A percentile compares a stretch with the other conserved stretches of the same genome.
Conservation (phyloP, 192 early-diverging fungal species). For the Gonapodya prolifera region DNA sequence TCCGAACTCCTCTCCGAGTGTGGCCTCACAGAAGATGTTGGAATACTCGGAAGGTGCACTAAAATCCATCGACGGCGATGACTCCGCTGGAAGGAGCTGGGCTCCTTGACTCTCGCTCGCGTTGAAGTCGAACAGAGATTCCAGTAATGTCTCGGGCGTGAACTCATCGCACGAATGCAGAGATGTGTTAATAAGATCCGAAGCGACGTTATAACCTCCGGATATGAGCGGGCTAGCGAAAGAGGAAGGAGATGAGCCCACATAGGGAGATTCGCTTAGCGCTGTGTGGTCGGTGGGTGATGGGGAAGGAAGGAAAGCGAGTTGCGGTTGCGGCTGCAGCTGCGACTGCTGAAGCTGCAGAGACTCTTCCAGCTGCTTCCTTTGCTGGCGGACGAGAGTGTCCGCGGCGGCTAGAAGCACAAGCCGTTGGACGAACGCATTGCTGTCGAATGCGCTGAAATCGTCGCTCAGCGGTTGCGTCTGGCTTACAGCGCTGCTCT, state of each 20-base stretch:
- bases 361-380: background rate
- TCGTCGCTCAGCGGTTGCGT: background rate
- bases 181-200: too few relatives aligned
- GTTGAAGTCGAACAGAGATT: background rate
- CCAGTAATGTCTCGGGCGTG: background rate
- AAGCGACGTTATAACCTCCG: too few relatives aligned
- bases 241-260: background rate
- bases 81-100: background rate
- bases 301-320: too few relatives aligned
- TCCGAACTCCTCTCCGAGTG: background rate
- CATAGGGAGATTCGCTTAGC: background rate
- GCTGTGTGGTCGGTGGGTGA: too few relatives aligned
- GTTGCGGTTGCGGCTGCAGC: background rate
- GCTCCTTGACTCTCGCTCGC: background rate
- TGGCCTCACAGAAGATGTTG: background rate
- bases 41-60: background rate
- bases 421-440: background rate
- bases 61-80: background rate
- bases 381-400: background rate
- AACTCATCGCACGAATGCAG: background rate
- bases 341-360: background rate
- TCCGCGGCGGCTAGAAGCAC: background rate
- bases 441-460: background rate
- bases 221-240: background rate
- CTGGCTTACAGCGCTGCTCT: background rate